A percentile compares a stretch with the other conserved stretches of the same genome.
Conservation (phyloP, 257 asterid species). For the Voacanga thouarsii region DNA sequence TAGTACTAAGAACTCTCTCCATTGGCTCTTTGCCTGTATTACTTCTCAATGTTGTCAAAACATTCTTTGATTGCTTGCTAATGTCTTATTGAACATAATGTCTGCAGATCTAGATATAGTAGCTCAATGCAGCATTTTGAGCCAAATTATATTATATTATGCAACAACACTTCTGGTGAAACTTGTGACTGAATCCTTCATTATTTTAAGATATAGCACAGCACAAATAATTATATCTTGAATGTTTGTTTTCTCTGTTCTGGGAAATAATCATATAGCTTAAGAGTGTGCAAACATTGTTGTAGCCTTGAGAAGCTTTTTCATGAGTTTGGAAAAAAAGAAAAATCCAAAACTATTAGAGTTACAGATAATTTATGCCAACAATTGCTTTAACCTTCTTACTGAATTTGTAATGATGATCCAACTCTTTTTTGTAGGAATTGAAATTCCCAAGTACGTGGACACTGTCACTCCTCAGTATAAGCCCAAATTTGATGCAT, state of each 20-base stretch:
- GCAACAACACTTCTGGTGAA: neutral
- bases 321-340: neutral
- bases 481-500: conserved; percentile 81
- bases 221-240: neutral
- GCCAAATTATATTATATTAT: neutral
- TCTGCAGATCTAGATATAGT: neutral
- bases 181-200: neutral
- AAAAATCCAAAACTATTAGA: neutral
- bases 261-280: too few relatives aligned
- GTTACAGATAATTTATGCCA: neutral
- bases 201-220: too few relatives aligned
- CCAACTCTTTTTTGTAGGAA: conserved; percentile 39
- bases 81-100: neutral
- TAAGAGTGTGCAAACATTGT: neutral
- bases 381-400: neutral
- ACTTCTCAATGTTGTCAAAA: neutral
- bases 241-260: neutral
- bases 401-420: conserved; percentile 13
- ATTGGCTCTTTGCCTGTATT: neutral
- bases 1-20: neutral
- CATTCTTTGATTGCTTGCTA: neutral
- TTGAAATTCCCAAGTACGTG: conserved; percentile 76
- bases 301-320: neutral
- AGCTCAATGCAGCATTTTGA: neutral
- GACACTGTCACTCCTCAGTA: conserved; percentile 86